phyloP scores from a whole-genome alignment of 192 early-diverging fungal genomes.

The Helicostylum pulchrum region DNA sequence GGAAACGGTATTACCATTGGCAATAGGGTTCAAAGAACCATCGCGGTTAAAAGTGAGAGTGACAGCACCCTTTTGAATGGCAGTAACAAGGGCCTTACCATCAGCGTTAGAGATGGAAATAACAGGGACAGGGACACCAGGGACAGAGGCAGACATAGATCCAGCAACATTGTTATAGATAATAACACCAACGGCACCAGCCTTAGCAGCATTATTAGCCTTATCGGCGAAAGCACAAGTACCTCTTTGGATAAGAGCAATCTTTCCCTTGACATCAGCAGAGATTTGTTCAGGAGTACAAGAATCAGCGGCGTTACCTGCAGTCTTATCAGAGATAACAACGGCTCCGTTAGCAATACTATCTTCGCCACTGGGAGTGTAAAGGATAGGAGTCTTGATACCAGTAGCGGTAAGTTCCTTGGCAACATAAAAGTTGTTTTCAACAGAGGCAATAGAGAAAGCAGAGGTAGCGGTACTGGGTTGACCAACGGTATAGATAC shows the following conservation, averaged over 20 bases:
- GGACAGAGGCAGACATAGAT: slow-evolving; percentile 21
- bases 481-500: slow-evolving; percentile 51
- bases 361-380: too few relatives aligned
- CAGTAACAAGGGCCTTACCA: slow-evolving; percentile 47
- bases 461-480: slow-evolving; percentile 56
- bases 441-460: slow-evolving; percentile 57
- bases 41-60: slow-evolving; percentile 47
- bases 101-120: slow-evolving; percentile 50
- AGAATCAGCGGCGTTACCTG: slow-evolving; percentile 47
- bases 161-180: slow-evolving; percentile 55
- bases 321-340: slow-evolving; percentile 41
- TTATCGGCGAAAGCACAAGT: slow-evolving; percentile 71
- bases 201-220: slow-evolving; percentile 47
- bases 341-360: slow-evolving; percentile 17
- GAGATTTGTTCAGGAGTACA: slow-evolving; percentile 44
- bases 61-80: slow-evolving; percentile 40
- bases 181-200: slow-evolving; percentile 64
- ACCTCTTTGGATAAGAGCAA: slow-evolving; percentile 67
- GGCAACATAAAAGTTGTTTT: slow-evolving; percentile 40
- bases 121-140: slow-evolving; percentile 48
- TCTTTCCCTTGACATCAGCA: slow-evolving; percentile 44
- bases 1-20: slow-evolving; percentile 65
- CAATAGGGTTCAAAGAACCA: slow-evolving; percentile 37
- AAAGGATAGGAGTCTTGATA: background rate
- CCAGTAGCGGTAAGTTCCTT: slow-evolving; percentile 17